Base-by-base conservation (phyloP, 176 grass and related monocot species). In the Tillandsia leiboldiana region DNA sequence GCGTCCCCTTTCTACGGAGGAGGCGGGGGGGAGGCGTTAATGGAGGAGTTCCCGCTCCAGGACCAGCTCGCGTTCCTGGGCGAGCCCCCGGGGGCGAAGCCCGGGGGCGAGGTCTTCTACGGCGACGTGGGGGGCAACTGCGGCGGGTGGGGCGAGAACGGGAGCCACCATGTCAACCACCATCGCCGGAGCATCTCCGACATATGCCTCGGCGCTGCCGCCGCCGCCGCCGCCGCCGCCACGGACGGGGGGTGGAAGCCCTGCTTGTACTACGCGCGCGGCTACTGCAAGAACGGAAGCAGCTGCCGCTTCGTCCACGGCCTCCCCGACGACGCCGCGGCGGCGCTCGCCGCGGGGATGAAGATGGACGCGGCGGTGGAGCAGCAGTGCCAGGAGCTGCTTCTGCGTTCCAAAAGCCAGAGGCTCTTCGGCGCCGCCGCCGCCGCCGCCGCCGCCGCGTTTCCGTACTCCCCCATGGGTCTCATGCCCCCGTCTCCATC, bases 251-350 rank as follows among this genome's bases (percentile, higher is more conserved):
- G 86, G 2, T 89, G 86, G 86, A 88, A 89, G 75, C 88, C 88
- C 6, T 96, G 92, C 71, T 88, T 92, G 20, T 92, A 96, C 76
- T 96, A 84, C 56, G 83, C 92, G 0, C 85, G 92, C 51, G 92
- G 92, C 0, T 96, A 83, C 84, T 96, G 92, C 81, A 96, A 96
- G 75, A 96, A 96, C 70, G 92, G 92, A 15, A 81, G 80, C 70
- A 80, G 69, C 56, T 96, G 92, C 63, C 62, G 83, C 48, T 96
- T 96, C 72, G 70, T 96, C 20, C 92, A 96, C 51, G 79, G 77
- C n/a, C 76, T 96, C 14, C 77, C 82, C 8, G 92, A 91, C 51
- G 88, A 91, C 10, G 78, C 56, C 1, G 29, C 29, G 29, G 58
- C 70, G 0, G 72, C 59, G 62, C 57, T 83, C 7, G 70, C 76